Conservation (phyloP, 768 basidiomycete genomes). For the Tulasnella sp. region DNA sequence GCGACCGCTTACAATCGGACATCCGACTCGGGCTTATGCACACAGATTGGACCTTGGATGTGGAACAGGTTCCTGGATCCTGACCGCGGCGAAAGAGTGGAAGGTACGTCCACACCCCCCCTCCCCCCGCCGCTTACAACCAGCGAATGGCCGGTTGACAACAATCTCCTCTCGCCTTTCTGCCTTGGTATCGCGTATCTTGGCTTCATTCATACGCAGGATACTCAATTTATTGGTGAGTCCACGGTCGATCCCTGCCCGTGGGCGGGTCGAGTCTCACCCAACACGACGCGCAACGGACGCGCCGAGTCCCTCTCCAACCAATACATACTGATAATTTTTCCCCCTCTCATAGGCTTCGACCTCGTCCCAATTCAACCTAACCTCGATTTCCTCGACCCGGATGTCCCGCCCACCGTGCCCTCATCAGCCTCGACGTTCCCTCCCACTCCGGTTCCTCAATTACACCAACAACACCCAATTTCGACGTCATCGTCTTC, state of each 20-base stretch:
- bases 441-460: background rate
- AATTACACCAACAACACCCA: background rate
- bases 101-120: slow-evolving; percentile 36
- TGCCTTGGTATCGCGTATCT: background rate
- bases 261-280: background rate
- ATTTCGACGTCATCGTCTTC: background rate
- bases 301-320: too few relatives aligned
- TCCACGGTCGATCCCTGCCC: background rate
- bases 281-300: background rate
- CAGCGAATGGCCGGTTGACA: background rate
- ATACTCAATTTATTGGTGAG: slow-evolving; percentile 57
- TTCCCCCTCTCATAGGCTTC: slow-evolving; percentile 45
- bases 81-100: slow-evolving; percentile 58
- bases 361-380: slow-evolving; percentile 69
- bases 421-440: background rate
- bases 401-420: slow-evolving; percentile 23
- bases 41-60: slow-evolving; percentile 63
- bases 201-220: slow-evolving; percentile 30
- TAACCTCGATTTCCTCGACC: slow-evolving; percentile 53
- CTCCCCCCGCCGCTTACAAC: background rate
- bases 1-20: slow-evolving; percentile 12
- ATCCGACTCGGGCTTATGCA: background rate
- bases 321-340: too few relatives aligned
- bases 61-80: slow-evolving; percentile 68
- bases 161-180: background rate